Evolutionary conservation across 2,329 filamentous ascomycete genomes (phyloP), one percentile per base, ranked within the genome.

Genomic region (Paecilomyces sp.): DNA sequence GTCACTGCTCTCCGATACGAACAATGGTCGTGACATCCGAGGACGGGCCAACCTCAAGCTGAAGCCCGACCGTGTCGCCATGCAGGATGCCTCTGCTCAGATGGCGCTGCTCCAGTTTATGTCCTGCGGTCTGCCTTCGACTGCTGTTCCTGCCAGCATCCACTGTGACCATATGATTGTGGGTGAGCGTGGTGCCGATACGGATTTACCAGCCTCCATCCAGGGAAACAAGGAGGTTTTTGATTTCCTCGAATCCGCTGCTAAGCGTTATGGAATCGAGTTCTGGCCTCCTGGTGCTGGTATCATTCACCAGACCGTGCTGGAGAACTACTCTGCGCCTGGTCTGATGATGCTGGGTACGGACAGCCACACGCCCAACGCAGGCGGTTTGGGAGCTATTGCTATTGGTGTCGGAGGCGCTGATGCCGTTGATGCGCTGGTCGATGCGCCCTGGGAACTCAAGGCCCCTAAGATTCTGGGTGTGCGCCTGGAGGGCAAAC

Each of bases 161-260:
- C 94, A 99, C 80, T 99, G 94, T 78, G 94, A 99, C 79, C 94
- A 99, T 76, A 88, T 99, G 87, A 97, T 99, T 78, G 93, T 97
- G 31, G 94, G 93, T 59, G 88, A 95, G 77, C 89, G 88, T 72
- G 94, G 94, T 61, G 94, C 93, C 36, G 88, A 93, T 68, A 84
- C 86, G 25, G 94, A 99, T 78, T 79, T 99, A 63, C 85, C 88
- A 30, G 85, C 88, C 33, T 94, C 92, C 51, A 95, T 99, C 63
- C 83, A 88, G 76, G 89, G 90, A 54, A 99, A 99, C 77, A 92
- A 92, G 75, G 94, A 99, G 81, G 92, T 99, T 0, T 99, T 97
- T 73, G 91, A 96, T 76, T 99, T 99, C 75, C 78, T 99, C 60
- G 93, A 97, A 82, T 95, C 90, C 58, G 94, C 94, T 0, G 88